Base-by-base conservation (phyloP, 768 basidiomycete genomes). In the Podaxis carcinomalis region DNA sequence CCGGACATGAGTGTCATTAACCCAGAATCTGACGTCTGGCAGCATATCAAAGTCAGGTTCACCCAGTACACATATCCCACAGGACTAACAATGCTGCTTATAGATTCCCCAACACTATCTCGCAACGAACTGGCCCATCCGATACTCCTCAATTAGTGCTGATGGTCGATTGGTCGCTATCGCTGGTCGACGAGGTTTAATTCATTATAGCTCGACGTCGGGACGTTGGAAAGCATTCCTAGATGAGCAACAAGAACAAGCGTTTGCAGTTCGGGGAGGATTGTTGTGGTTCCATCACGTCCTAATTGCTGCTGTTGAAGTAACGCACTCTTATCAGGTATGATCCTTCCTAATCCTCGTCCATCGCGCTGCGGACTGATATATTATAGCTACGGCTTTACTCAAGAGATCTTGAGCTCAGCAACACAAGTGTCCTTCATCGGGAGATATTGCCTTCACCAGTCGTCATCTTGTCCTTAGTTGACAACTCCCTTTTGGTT, bases 1-100 rank as follows among this genome's bases (percentile, higher is more conserved):
- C 95, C 96, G 4, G 95, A 98, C 70, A 90, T 97, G 88, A 96
- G 93, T 69, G 88, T 99, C 60, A 97, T 98, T 68, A 98, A 98
- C 69, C 95, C 95, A 14, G 95, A 96, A 71, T 93, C 93, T 3
- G 95, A 98, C 68, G 95, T 98, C 16, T 98, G 96, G 95, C 94
- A 98, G 67, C 90, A 92, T 74, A 90, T 98, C 72, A 96, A 95
- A 83, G 93, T 84, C 64, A 54, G 65, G 66, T 19, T 16, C 54
- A 51, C 35, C 32, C 10, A 51, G 11, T 47, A 4, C 5, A 23
- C 37, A n/a, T 51, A 23, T 50, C 9, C 11, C n/a, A 25, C 35
- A 4, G 36, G 23, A 19, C 32, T 28, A 52, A 57, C 62, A 50
- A 7, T 4, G 25, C 28, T 37, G 25, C 46, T 57, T 25, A 21